These are phyloP conservation scores for Agrostemma githago DNA, from an alignment of 148 eudicot genomes.

Conservation along the genomic window DNA sequence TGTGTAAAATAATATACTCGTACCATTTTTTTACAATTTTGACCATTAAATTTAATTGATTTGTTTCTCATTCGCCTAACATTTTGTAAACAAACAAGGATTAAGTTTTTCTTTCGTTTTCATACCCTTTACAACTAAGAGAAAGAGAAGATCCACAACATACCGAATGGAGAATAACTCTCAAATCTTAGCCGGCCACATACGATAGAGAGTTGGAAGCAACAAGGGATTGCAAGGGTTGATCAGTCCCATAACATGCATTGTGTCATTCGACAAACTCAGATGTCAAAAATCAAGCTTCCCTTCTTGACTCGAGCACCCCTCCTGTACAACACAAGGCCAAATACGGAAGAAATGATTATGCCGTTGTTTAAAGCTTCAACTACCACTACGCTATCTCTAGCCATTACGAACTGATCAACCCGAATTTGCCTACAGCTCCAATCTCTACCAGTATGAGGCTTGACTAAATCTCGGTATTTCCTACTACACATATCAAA, in stretches of 20 bases:
- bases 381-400: conserved; percentile 72
- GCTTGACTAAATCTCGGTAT: conserved; percentile 28
- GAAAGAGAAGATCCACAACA: conserved; percentile 20
- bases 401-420: conserved; percentile 73
- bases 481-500: conserved; percentile 32
- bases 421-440: conserved; percentile 48
- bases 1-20: too few relatives aligned
- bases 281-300: conserved; percentile 29
- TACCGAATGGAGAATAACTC: conserved; percentile 18
- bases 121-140: not conserved
- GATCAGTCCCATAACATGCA: conserved; percentile 36
- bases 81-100: too few relatives aligned
- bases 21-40: too few relatives aligned
- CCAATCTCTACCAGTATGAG: conserved; percentile 43
- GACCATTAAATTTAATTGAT: too few relatives aligned
- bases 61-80: too few relatives aligned
- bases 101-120: too few relatives aligned
- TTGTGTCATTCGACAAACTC: conserved; percentile 24
- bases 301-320: conserved; percentile 41
- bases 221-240: conserved; percentile 32
- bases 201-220: conserved; percentile 26
- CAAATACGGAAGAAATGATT: conserved; percentile 82
- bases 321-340: conserved; percentile 98
- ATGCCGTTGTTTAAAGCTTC: conserved; percentile 64
- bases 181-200: conserved; percentile 13